Evolutionary conservation across 2,329 filamentous ascomycete genomes (phyloP), one percentile per base, ranked within the genome.

Genomic region (Endothia cerciana): DNA sequence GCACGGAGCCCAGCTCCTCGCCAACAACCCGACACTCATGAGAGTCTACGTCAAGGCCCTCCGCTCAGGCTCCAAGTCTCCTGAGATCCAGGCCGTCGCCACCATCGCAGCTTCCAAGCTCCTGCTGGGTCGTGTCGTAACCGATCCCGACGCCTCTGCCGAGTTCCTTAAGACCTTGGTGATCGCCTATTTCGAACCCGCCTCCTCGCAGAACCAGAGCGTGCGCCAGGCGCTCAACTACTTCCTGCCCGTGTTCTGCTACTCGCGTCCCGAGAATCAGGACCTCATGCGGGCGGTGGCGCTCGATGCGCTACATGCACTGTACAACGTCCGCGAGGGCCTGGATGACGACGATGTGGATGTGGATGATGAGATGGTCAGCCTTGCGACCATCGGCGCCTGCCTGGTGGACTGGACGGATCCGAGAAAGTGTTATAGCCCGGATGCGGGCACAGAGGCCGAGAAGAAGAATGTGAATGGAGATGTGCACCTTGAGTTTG

Each of bases 341-440:
- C 77, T 90, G 25, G 90, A 93, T 67, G 89, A 91, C 68, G 93
- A 92, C 40, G 90, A 92, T 59, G 88, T 89, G 22, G 91, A 93
- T 60, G 87, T 91, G 13, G 87, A 87, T 45, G 90, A 91, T 65
- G 89, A 88, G 70, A 93, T 96, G 88, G 91, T 94, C 10, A 88
- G 89, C 71, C 85, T 96, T 70, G 85, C 87, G 53, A 87, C 89
- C 3, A 91, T 97, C 65, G 93, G 92, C 0, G 88, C 91, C 3
- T 94, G 93, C 73, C 80, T 98, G 8, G 87, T 94, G 0, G 94
- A 98, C 75, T 98, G 94, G 95, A 98, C 94, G 0, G 94, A 98
- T 76, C 93, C 94, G 45, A 84, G 94, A 60, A 94, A 96, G 76
- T 92, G 80, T 79, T 91, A 79, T 78, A 84, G 76, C 65, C 83